Evolutionary conservation across 257 asterid species (phyloP).

Genomic region (Capsicum rhomboideum): DNA sequence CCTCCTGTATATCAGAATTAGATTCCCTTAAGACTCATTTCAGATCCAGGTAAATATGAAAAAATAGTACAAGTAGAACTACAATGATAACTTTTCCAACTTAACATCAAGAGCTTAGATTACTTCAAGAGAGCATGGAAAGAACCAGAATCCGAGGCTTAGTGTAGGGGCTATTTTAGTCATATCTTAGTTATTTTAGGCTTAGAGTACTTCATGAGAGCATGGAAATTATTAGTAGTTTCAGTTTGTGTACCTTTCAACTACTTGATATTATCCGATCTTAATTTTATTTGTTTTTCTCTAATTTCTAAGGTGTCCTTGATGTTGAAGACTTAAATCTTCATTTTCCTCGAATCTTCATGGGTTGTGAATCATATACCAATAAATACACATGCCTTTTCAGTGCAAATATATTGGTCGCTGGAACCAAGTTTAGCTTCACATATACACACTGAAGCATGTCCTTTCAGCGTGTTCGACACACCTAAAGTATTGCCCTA

Average conservation of each 20-base stretch:
- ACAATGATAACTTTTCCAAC: background rate
- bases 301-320: background rate
- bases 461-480: background rate
- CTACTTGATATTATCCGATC: background rate
- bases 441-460: background rate
- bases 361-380: background rate
- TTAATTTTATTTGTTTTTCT: background rate
- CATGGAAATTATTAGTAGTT: background rate
- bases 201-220: background rate
- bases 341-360: background rate
- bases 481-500: background rate
- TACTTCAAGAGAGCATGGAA: background rate
- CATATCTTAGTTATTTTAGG: background rate
- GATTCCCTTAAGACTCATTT: background rate
- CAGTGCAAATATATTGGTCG: background rate
- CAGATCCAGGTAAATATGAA: background rate
- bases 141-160: background rate
- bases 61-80: background rate
- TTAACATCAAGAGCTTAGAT: background rate
- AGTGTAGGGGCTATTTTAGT: background rate
- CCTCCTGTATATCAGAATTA: conserved; percentile 20
- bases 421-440: background rate
- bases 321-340: background rate
- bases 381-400: background rate
- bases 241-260: background rate